Conservation (phyloP, 495 filamentous ascomycete genomes). For the Cercophora sp. region DNA sequence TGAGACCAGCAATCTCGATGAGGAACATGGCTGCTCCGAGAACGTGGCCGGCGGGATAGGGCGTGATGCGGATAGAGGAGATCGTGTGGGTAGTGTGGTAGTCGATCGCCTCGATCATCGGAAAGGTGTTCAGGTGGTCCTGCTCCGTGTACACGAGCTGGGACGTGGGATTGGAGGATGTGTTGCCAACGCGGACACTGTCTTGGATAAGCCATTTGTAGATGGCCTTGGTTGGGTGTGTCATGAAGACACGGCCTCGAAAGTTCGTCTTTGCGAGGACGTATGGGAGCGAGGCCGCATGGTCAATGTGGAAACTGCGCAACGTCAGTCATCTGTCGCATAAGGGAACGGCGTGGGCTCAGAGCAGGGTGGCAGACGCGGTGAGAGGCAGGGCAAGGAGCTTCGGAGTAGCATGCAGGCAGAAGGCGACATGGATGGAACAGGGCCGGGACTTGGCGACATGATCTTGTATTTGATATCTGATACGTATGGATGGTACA, state of each 20-base stretch:
- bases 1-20: conserved; percentile 91
- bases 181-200: conserved; percentile 82
- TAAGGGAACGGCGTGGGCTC: not conserved
- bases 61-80: conserved; percentile 91
- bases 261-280: conserved; percentile 98
- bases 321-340: conserved; percentile 24
- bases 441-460: conserved; percentile 26
- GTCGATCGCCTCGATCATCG: conserved; percentile 92
- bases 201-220: conserved; percentile 99
- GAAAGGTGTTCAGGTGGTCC: conserved; percentile 88
- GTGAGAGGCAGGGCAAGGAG: conserved; percentile 18
- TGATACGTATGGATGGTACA: conserved; percentile 32
- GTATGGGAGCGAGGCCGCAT: conserved; percentile 93
- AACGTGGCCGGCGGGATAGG: conserved; percentile 94
- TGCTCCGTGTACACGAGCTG: conserved; percentile 85
- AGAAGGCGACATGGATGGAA: conserved; percentile 17
- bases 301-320: conserved; percentile 90
- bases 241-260: conserved; percentile 96
- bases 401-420: too few relatives aligned
- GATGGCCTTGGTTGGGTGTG: conserved; percentile 96
- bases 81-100: conserved; percentile 97
- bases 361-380: not conserved
- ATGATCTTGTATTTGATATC: conserved; percentile 35
- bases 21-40: conserved; percentile 98
- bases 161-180: conserved; percentile 69